Percentiles rank a stretch among this genome's conserved stretches.
Evolutionary conservation across 345 rosid genomes (phyloP).

Genomic region (Ceriops tagal): DNA sequence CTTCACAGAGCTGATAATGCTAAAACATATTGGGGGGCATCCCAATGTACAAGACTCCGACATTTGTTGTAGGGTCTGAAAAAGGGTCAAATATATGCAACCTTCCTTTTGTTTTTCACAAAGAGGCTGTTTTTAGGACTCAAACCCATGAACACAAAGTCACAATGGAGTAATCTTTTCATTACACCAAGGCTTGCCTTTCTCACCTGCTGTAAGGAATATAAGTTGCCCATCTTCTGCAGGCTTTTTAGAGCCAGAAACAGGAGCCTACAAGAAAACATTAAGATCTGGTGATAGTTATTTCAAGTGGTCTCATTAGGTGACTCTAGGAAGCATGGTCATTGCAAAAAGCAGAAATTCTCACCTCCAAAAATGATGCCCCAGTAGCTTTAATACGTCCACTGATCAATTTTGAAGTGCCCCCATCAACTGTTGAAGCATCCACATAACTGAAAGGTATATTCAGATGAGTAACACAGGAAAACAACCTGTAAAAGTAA

Average conservation of each 20-base stretch:
- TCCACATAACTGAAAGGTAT: slow-evolving; percentile 66
- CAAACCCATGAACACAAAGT: no score
- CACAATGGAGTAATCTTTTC: no score
- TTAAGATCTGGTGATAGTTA: slow-evolving; percentile 1
- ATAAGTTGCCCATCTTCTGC: slow-evolving; percentile 87
- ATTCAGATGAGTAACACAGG: background rate
- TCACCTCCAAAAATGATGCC: slow-evolving; percentile 81
- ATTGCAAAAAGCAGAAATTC: background rate
- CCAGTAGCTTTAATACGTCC: slow-evolving; percentile 60
- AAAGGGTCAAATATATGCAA: no score
- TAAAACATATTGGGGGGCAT: no score
- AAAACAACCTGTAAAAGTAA: background rate
- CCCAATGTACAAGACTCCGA: no score
- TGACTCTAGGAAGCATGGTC: background rate
- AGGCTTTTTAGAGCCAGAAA: slow-evolving; percentile 92
- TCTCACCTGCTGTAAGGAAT: slow-evolving; percentile 82
- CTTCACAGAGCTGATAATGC: no score
- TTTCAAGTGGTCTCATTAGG: slow-evolving; percentile 1
- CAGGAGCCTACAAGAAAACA: slow-evolving; percentile 66
- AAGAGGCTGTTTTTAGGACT: no score
- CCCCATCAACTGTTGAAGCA: slow-evolving; percentile 85
- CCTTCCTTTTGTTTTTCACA: no score
- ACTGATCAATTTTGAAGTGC: slow-evolving; percentile 63
- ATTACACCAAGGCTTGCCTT: background rate
- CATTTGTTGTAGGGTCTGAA: no score